Evolutionary conservation across 768 basidiomycete species (phyloP).

Genomic region (Termitomyces sp.): DNA sequence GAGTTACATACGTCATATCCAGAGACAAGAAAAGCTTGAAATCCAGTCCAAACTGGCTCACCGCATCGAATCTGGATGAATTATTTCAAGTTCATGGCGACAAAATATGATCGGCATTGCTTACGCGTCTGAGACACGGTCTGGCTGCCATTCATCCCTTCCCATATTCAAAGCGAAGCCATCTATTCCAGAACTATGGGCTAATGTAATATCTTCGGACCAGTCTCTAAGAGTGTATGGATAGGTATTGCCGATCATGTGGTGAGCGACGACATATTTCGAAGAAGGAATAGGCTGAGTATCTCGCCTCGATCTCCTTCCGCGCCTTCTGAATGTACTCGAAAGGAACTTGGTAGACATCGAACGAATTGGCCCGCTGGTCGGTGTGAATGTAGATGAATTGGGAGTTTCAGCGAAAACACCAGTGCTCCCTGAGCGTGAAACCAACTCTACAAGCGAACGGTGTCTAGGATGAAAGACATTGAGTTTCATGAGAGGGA

Average conservation of each 20-base stretch:
- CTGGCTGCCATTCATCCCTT: conserved; percentile 53
- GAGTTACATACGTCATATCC: conserved; percentile 60
- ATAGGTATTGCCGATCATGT: conserved; percentile 66
- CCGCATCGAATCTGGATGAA: conserved; percentile 45
- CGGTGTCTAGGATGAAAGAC: not conserved
- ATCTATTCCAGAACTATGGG: conserved; percentile 54
- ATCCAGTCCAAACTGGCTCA: conserved; percentile 39
- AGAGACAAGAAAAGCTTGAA: conserved; percentile 77
- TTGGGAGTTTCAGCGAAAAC: not conserved
- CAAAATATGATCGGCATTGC: conserved; percentile 12
- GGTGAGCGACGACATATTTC: conserved; percentile 53
- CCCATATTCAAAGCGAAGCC: conserved; percentile 73
- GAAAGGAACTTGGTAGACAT: not conserved
- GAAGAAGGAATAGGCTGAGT: conserved; percentile 9
- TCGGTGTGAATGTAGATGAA: not conserved
- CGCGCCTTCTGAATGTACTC: not conserved
- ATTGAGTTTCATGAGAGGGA: conserved; percentile 5
- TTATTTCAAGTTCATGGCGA: not conserved
- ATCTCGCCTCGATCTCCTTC: not conserved
- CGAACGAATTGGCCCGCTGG: not conserved
- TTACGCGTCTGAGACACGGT: conserved; percentile 59
- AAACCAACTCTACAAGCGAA: not conserved
- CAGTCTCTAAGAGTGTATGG: conserved; percentile 48
- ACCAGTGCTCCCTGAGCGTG: not conserved
- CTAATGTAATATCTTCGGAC: conserved; percentile 48